Conservation (phyloP, 257 asterid species). For the Solanum peruvianum region DNA sequence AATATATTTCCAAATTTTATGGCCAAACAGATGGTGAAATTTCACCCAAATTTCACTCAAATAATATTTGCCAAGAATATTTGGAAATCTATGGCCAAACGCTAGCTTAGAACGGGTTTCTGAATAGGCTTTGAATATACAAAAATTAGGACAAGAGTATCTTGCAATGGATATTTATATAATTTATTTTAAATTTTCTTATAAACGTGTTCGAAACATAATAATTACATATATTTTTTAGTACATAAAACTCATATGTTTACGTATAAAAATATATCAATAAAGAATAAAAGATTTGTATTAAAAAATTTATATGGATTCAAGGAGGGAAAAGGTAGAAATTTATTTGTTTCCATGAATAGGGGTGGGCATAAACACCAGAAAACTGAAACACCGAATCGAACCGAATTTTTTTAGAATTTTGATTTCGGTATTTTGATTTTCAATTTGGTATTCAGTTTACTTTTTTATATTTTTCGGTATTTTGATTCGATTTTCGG, state of each 20-base stretch:
- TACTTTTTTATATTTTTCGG: too few species aligned
- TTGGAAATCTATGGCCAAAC: too few species aligned
- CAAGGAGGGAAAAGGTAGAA: not conserved
- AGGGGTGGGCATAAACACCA: too few species aligned
- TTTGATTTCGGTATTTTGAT: fast-evolving
- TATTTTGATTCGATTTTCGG: fast-evolving
- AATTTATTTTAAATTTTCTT: not conserved
- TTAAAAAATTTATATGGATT: not conserved
- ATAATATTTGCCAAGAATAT: too few species aligned
- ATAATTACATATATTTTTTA: not conserved
- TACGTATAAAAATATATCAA: not conserved
- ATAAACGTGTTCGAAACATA: not conserved
- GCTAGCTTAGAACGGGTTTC: not conserved
- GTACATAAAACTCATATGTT: not conserved
- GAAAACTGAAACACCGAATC: too few species aligned
- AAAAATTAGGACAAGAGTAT: not conserved
- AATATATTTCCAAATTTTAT: too few species aligned
- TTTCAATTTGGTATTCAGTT: fast-evolving
- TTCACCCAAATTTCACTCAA: too few species aligned
- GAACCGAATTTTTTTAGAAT: too few species aligned
- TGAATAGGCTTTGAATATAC: not conserved
- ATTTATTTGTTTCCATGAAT: not conserved
- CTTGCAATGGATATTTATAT: not conserved
- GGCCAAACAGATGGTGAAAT: too few species aligned
- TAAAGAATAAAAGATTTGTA: not conserved